These are phyloP conservation scores for Penicillium thymicola DNA, from an alignment of 2,329 filamentous ascomycete species.

Conservation along the genomic window DNA sequence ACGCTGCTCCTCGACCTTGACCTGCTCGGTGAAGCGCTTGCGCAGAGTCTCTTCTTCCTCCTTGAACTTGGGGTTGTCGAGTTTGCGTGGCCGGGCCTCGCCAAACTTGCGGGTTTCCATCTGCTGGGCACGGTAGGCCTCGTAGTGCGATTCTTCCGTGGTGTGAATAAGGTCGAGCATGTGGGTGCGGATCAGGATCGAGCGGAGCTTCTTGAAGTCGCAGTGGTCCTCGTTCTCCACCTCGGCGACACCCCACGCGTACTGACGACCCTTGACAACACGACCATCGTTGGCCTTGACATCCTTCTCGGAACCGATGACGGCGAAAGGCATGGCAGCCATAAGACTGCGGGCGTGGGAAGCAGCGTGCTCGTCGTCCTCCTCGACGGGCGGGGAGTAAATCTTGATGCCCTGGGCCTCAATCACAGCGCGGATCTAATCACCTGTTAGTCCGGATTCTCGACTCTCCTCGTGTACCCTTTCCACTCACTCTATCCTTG, in stretches of 20 bases:
- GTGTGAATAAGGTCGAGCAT: conserved; percentile 99
- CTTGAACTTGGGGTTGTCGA: conserved; percentile 99
- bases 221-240: conserved; percentile 99
- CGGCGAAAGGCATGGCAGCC: conserved; percentile 96
- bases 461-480: background rate
- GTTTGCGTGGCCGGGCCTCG: conserved; percentile 92
- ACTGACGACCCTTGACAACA: conserved; percentile 98
- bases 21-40: conserved; percentile 99
- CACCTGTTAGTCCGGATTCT: conserved; percentile 8
- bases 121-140: conserved; percentile 97
- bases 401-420: conserved; percentile 99
- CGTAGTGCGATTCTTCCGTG: conserved; percentile 98
- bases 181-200: conserved; percentile 97
- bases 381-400: conserved; percentile 95
- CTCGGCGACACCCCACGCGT: conserved; percentile 98
- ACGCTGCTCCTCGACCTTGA: conserved; percentile 99
- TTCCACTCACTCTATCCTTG: conserved; percentile 77
- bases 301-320: conserved; percentile 98
- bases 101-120: conserved; percentile 99
- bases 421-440: conserved; percentile 85
- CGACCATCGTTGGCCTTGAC: conserved; percentile 94
- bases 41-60: conserved; percentile 97
- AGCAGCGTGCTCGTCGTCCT: conserved; percentile 94
- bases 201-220: conserved; percentile 99
- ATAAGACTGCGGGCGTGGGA: conserved; percentile 93